A percentile compares a stretch with the other conserved stretches of the same genome.
Evolutionary conservation across 768 basidiomycete species (phyloP).

Genomic region (Hygrophorus russula): DNA sequence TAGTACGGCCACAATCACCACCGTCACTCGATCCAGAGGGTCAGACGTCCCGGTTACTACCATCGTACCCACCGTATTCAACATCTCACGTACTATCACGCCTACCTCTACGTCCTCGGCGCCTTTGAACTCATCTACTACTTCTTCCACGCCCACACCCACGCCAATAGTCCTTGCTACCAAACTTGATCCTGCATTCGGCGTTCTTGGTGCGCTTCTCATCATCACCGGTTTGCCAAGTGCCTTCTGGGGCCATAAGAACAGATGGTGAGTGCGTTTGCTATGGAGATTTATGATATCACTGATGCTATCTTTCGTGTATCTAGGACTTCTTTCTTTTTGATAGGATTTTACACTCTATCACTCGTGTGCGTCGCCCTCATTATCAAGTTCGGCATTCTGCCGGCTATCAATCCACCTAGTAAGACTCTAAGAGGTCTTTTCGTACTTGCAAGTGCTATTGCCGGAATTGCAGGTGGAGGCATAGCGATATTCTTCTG

Average conservation of each 20-base stretch:
- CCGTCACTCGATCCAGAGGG: slow-evolving; percentile 33
- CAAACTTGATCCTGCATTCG: slow-evolving; percentile 78
- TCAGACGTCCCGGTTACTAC: slow-evolving; percentile 40
- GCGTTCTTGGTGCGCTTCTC: slow-evolving; percentile 77
- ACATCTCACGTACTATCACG: slow-evolving; percentile 49
- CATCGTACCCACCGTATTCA: slow-evolving; percentile 47
- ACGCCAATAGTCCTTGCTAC: slow-evolving; percentile 43
- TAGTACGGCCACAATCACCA: slow-evolving; percentile 37
- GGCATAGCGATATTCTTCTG: slow-evolving; percentile 87
- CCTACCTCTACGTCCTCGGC: slow-evolving; percentile 21
- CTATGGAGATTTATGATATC: neutral
- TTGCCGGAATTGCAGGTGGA: slow-evolving; percentile 79
- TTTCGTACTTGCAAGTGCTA: slow-evolving; percentile 73
- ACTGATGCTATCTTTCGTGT: neutral
- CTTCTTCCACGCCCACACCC: slow-evolving; percentile 32
- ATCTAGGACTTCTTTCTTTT: slow-evolving; percentile 82
- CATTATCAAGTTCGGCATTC: slow-evolving; percentile 80
- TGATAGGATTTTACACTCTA: slow-evolving; percentile 85
- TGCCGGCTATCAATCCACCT: slow-evolving; percentile 77
- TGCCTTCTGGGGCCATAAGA: slow-evolving; percentile 90
- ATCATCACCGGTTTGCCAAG: slow-evolving; percentile 85
- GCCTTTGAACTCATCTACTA: slow-evolving; percentile 13
- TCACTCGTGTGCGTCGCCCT: slow-evolving; percentile 80
- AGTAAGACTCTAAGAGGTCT: slow-evolving; percentile 71
- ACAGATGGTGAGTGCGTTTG: slow-evolving; percentile 62